phyloP scores from a whole-genome alignment of 2,329 filamentous ascomycete genomes.

The Penicillium sp. region DNA sequence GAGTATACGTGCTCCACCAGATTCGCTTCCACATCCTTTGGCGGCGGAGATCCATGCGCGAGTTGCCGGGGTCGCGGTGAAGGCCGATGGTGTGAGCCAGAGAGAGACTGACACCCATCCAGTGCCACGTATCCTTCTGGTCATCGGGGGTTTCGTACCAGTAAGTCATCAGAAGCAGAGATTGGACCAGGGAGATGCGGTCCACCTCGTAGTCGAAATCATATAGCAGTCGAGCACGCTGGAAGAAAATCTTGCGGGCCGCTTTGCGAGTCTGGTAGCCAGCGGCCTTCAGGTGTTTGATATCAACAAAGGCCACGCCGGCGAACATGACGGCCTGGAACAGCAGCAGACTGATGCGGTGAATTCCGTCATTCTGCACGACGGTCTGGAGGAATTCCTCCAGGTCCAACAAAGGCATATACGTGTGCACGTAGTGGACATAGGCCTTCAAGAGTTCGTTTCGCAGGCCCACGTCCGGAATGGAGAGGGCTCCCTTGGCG shows the following conservation, averaged over 20 bases:
- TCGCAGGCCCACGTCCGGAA: constrained; percentile 69
- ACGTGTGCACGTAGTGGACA: constrained; percentile 86
- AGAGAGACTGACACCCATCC: constrained; percentile 95
- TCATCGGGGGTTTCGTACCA: constrained; percentile 98
- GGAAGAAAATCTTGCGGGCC: constrained; percentile 84
- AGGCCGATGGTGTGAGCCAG: constrained; percentile 90
- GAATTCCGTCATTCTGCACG: constrained; percentile 65
- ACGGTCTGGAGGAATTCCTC: constrained; percentile 59
- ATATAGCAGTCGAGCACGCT: constrained; percentile 84
- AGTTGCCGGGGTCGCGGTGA: constrained; percentile 78
- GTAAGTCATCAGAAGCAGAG: constrained; percentile 87
- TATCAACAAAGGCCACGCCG: constrained; percentile 82
- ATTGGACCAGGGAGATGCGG: constrained; percentile 83
- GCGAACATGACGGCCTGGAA: constrained; percentile 97
- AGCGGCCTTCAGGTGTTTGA: constrained; percentile 69
- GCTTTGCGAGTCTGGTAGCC: constrained; percentile 76
- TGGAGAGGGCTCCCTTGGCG: constrained; percentile 77
- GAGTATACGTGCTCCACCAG: constrained; percentile 98
- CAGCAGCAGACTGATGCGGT: constrained; percentile 76
- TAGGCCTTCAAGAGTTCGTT: constrained; percentile 80
- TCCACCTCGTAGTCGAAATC: constrained; percentile 95
- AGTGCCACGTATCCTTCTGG: constrained; percentile 97
- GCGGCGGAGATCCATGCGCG: constrained; percentile 69
- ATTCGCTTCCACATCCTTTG: constrained; percentile 90
- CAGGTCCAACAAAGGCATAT: constrained; percentile 80